Conservation (phyloP, 345 rosid genomes). For the Eucalyptus marginata region DNA sequence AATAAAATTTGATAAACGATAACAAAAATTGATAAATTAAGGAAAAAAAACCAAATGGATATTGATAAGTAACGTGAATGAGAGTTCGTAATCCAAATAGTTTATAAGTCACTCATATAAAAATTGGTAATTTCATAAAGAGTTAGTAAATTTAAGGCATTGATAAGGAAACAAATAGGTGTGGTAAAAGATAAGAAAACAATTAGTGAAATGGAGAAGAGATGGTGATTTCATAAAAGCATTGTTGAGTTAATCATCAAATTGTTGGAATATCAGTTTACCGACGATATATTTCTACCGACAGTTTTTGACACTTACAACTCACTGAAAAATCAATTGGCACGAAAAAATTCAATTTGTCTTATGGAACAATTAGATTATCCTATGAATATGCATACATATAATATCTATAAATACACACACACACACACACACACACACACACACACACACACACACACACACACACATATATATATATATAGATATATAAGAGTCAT, state of each 20-base stretch:
- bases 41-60: background rate
- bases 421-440: no score
- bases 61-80: background rate
- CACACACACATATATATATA: fast-evolving
- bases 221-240: background rate
- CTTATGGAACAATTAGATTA: background rate
- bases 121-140: background rate
- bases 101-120: background rate
- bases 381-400: background rate
- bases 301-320: background rate
- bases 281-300: background rate
- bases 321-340: background rate
- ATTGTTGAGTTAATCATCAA: no score
- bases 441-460: no score
- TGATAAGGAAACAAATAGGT: background rate
- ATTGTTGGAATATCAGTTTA: no score
- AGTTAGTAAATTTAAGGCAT: background rate
- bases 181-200: background rate
- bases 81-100: background rate
- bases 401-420: no score
- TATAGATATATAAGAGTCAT: background rate
- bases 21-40: background rate
- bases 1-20: background rate
- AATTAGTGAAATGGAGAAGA: background rate
- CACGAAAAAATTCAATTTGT: background rate